Conservation (phyloP, 768 basidiomycete species). For the Suillus sp. region DNA sequence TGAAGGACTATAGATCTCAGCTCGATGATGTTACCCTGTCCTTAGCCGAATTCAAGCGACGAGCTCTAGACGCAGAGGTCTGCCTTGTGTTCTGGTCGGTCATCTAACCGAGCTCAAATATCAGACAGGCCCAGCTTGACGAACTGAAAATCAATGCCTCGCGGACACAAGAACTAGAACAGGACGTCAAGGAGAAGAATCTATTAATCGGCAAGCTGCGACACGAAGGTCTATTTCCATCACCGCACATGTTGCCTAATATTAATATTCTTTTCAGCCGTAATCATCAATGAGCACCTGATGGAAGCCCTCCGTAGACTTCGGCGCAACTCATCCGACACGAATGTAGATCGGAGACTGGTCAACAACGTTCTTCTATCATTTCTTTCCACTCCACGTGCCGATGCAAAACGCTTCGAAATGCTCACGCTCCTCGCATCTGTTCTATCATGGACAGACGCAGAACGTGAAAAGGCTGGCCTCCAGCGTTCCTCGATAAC, state of each 20-base stretch:
- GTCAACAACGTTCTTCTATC: slow-evolving; percentile 93
- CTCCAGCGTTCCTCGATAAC: slow-evolving; percentile 55
- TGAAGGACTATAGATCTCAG: slow-evolving; percentile 79
- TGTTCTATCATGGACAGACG: slow-evolving; percentile 90
- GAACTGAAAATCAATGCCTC: slow-evolving; percentile 68
- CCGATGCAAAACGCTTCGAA: slow-evolving; percentile 94
- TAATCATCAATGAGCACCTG: slow-evolving; percentile 96
- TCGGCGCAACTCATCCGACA: slow-evolving; percentile 77
- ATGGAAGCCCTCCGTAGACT: slow-evolving; percentile 97
- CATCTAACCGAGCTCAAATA: slow-evolving; percentile 6
- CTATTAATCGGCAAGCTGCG: slow-evolving; percentile 92
- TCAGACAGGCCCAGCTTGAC: slow-evolving; percentile 66
- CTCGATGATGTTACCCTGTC: slow-evolving; percentile 69
- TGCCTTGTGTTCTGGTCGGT: slow-evolving; percentile 18
- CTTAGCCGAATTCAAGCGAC: slow-evolving; percentile 87
- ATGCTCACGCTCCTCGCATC: slow-evolving; percentile 89
- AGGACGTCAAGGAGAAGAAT: slow-evolving; percentile 94
- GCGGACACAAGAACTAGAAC: slow-evolving; percentile 73
- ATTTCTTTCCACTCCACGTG: slow-evolving; percentile 88
- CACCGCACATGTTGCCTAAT: neutral
- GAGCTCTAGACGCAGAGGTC: slow-evolving; percentile 88
- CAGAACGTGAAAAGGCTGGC: slow-evolving; percentile 90
- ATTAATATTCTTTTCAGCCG: slow-evolving; percentile 53
- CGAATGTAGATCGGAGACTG: slow-evolving; percentile 90
- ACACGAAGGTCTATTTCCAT: slow-evolving; percentile 73